Percentiles rank a stretch among this genome's conserved stretches.
These are phyloP conservation scores for Orbilia javanica DNA, from an alignment of 2,329 filamentous ascomycete genomes.

Conservation along the genomic window DNA sequence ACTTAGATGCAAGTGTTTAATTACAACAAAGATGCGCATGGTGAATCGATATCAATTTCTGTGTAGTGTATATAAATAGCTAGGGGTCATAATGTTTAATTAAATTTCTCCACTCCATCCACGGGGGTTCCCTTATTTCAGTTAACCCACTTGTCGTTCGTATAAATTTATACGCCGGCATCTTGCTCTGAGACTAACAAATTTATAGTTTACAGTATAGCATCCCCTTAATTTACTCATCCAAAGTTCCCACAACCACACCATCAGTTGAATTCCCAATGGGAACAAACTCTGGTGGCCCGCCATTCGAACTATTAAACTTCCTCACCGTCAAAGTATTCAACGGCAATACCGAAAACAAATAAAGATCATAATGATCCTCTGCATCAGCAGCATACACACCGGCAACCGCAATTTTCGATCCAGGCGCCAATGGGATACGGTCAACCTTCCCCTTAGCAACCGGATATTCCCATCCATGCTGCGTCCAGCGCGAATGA, in stretches of 20 bases:
- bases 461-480: neutral
- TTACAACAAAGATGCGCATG: too few species aligned
- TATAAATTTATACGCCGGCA: too few species aligned
- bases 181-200: too few species aligned
- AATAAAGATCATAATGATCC: conserved; percentile 3
- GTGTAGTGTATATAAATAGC: neutral
- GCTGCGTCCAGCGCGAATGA: neutral
- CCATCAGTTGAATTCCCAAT: neutral
- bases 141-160: neutral
- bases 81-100: too few species aligned
- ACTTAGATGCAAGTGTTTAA: neutral
- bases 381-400: conserved; percentile 3
- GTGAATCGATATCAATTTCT: too few species aligned
- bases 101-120: neutral
- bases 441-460: neutral
- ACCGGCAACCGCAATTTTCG: neutral
- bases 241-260: neutral
- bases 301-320: conserved; percentile 1
- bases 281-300: neutral
- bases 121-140: too few species aligned
- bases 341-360: neutral
- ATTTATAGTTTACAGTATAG: too few species aligned
- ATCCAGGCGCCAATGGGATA: neutral
- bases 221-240: too few species aligned
- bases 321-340: neutral